Evolutionary conservation across 306 rosid genomes (phyloP), one percentile per base, ranked within the genome.

Genomic region (Lotus japonicus): DNA sequence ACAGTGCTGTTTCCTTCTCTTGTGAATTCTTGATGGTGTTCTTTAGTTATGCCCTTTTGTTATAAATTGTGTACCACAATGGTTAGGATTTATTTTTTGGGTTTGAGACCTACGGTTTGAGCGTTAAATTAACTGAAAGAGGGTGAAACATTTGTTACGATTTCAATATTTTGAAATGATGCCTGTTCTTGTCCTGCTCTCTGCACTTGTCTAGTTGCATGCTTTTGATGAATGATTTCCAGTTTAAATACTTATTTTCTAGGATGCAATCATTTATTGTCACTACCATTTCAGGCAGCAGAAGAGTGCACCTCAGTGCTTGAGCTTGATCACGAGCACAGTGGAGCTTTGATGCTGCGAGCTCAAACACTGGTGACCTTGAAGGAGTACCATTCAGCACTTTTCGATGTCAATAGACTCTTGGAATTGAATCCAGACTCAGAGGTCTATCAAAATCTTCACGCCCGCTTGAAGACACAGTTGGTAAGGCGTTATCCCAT

Each of bases 281-380:
- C 39, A 13, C 39, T 78, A 49, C 54, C 51, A 31, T 70, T 66
- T 50, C 82, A 92, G 97, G 97, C 96, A 12, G 95, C 97, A 64
- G 92, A 81, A 68, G 97, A 92, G 83, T 91, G 97, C 51, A 91
- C 97, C 19, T 91, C 90, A 14, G 97, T 91, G 64, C 92, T 91
- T 75, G 97, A 88, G 81, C 91, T 88, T 73, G 95, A 91, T 77
- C 75, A 74, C 53, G 68, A 83, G 10, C 97, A 91, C 77, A 88
- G 92, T 3, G 97, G 97, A 70, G 97, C 97, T 0, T 60, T 91
- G 79, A 88, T 91, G 97, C 63, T 91, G 67, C 80, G 97, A 33
- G 95, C 97, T 11, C 97, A 91, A 76, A 88, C 97, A 18, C 76
- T 88, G 26, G 98, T 87, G 70, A 89, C 96, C 12, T 76, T 92